Evolutionary conservation across 1,139 yeast species (phyloP), one percentile per base, ranked within the genome.

Genomic region (Geotrichum phurueaensis): DNA sequence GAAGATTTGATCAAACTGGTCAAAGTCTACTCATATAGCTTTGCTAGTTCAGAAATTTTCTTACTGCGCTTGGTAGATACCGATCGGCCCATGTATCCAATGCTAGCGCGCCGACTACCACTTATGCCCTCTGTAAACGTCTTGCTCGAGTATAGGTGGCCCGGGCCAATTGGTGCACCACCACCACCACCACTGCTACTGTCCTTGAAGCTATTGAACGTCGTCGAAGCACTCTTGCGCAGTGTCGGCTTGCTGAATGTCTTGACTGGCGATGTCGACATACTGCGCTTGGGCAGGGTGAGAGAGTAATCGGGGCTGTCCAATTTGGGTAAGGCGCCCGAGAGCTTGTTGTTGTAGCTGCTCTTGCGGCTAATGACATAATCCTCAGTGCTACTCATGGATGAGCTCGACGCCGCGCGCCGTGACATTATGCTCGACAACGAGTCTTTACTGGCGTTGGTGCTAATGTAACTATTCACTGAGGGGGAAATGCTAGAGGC

Each of bases 31-130:
- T 72, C 75, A 57, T 72, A 72, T 43, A 72, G 65, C 53, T 68
- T 69, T 2, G 75, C 73, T 53, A 72, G 63, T 59, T 72, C 73
- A 5, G 74, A 72, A 0, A 72, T 75, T 69, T 69, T 67, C 55
- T 69, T 67, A 23, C 74, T 74, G 3, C 73, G 61, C 22, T 68
- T 64, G 2, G 69, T 67, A 1, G 68, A 63, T 7, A 65, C 64
- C 15, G 65, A 25, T 25, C 56, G 33, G 9, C 56, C 56, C 18
- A 53, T 13, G 18, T 18, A 23, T 22, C 22, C 33, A 20, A 45
- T 48, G 20, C 49, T 33, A 25, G 55, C 31, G 13, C 36, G 36
- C 15, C 31, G 31, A 20, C 31, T 22, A 10, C 9, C 7, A 20
- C 9, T 33, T 15, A 15, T 12, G 18, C 51, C 51, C 12, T 39